Evolutionary conservation across 495 filamentous ascomycete species (phyloP).

Genomic region (Bacidia gigantensis): DNA sequence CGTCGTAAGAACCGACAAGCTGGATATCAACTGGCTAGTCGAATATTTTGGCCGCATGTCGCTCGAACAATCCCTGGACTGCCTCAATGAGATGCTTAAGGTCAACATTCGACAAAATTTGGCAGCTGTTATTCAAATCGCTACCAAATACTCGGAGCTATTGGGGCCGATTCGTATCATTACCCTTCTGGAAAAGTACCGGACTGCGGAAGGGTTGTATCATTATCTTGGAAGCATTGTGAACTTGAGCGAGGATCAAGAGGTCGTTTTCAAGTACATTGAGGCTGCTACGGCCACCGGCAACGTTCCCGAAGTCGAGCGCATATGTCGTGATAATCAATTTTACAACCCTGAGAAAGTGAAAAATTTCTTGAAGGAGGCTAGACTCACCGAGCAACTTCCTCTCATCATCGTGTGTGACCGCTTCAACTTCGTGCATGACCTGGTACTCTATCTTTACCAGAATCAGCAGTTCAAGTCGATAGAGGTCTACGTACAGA

Average conservation of each 20-base stretch:
- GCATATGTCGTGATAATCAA: slow-evolving; percentile 90
- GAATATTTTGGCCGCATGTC: slow-evolving; percentile 87
- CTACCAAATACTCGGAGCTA: slow-evolving; percentile 95
- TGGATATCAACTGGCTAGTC: slow-evolving; percentile 80
- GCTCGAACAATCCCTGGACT: slow-evolving; percentile 86
- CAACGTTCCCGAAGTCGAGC: slow-evolving; percentile 89
- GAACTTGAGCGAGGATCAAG: slow-evolving; percentile 86
- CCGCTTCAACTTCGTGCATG: slow-evolving; percentile 95
- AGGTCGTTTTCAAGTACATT: slow-evolving; percentile 99
- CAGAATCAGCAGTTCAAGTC: slow-evolving; percentile 99
- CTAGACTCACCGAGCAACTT: slow-evolving; percentile 78
- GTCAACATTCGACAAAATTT: slow-evolving; percentile 94
- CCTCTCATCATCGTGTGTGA: slow-evolving; percentile 98
- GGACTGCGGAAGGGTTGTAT: slow-evolving; percentile 91
- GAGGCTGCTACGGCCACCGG: slow-evolving; percentile 87
- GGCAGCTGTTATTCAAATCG: slow-evolving; percentile 82
- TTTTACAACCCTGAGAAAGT: slow-evolving; percentile 93
- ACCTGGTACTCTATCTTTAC: slow-evolving; percentile 93
- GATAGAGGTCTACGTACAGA: slow-evolving; percentile 98
- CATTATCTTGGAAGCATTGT: slow-evolving; percentile 97
- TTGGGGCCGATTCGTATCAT: slow-evolving; percentile 83
- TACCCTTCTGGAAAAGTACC: slow-evolving; percentile 91
- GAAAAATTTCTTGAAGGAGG: slow-evolving; percentile 99
- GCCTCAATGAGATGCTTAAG: slow-evolving; percentile 89
- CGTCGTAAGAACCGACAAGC: slow-evolving; percentile 64